Evolutionary conservation across 768 basidiomycete genomes (phyloP).

Genomic region (Trametes punicea): DNA sequence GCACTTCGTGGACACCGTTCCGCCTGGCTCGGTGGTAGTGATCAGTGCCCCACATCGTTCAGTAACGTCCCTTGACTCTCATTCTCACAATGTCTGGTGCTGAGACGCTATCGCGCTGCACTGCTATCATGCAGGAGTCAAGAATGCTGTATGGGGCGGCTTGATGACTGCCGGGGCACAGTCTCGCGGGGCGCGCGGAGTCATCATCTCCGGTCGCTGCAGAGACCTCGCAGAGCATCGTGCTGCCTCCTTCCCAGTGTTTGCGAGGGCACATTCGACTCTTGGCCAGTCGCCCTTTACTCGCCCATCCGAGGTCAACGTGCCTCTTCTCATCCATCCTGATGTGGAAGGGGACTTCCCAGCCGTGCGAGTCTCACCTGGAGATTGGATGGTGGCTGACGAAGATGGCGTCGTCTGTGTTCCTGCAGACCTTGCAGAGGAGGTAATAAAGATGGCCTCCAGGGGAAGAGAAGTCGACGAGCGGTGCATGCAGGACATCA

Average conservation of each 20-base stretch:
- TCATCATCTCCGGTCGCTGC: constrained; percentile 81
- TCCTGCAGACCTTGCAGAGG: constrained; percentile 47
- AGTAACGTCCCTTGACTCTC: constrained; percentile 23
- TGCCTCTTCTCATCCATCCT: constrained; percentile 50
- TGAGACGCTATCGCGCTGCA: neutral
- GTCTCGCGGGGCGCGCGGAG: constrained; percentile 65
- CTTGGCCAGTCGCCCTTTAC: constrained; percentile 85
- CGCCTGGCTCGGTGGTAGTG: constrained; percentile 63
- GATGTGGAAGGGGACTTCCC: constrained; percentile 43
- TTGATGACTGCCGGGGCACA: constrained; percentile 87
- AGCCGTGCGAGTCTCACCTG: constrained; percentile 58
- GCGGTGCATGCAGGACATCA: constrained; percentile 71
- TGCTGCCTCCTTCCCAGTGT: constrained; percentile 70
- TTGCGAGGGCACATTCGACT: constrained; percentile 77
- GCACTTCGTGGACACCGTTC: constrained; percentile 83
- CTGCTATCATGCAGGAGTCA: constrained; percentile 44
- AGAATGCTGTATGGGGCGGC: constrained; percentile 90
- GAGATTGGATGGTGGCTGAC: constrained; percentile 85
- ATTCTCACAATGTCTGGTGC: neutral
- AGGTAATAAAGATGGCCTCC: constrained; percentile 57
- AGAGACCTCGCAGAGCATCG: constrained; percentile 82
- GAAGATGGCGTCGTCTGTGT: constrained; percentile 87
- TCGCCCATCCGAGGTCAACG: constrained; percentile 70
- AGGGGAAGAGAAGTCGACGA: constrained; percentile 65
- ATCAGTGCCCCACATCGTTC: constrained; percentile 72